Conservation (phyloP, 2,329 filamentous ascomycete genomes). For the Phaeoacremonium minimum region DNA sequence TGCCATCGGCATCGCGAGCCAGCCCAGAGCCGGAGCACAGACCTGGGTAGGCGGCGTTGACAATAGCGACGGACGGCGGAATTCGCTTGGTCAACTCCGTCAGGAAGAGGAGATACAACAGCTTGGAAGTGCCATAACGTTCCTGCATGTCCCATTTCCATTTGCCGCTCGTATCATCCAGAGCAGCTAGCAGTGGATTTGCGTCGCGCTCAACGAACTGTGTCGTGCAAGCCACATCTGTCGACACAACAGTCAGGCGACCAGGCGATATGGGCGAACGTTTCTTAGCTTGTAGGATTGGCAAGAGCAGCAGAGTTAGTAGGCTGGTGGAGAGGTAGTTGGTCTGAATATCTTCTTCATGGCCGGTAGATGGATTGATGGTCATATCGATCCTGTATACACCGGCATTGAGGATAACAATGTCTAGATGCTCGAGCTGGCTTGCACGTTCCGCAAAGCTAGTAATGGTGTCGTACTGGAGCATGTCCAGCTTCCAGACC, state of each 20-base stretch:
- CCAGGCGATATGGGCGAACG: no score
- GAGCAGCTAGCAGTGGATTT: constrained; percentile 11
- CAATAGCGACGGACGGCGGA: constrained; percentile 11
- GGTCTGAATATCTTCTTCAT: constrained; percentile 4
- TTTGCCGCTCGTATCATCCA: constrained; percentile 12
- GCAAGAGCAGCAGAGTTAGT: constrained; percentile 1
- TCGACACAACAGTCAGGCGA: no score
- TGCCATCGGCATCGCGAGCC: constrained; percentile 1
- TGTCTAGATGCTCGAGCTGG: no score
- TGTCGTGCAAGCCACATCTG: constrained; percentile 14
- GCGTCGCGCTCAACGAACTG: constrained; percentile 10
- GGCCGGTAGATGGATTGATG: constrained; percentile 1
- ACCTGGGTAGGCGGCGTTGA: constrained; percentile 15
- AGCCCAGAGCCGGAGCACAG: constrained; percentile 8
- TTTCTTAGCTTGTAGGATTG: not conserved
- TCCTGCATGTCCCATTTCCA: constrained; percentile 12
- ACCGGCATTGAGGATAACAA: no score
- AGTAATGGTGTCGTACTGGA: no score
- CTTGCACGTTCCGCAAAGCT: no score
- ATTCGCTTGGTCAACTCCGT: constrained; percentile 20
- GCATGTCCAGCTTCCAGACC: no score
- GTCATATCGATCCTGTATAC: no score
- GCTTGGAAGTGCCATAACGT: constrained; percentile 15
- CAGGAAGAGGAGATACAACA: constrained; percentile 26
- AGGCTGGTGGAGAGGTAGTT: constrained; percentile 5